Conservation (phyloP, 176 grass and related monocot genomes). For the Oryza australiensis region DNA sequence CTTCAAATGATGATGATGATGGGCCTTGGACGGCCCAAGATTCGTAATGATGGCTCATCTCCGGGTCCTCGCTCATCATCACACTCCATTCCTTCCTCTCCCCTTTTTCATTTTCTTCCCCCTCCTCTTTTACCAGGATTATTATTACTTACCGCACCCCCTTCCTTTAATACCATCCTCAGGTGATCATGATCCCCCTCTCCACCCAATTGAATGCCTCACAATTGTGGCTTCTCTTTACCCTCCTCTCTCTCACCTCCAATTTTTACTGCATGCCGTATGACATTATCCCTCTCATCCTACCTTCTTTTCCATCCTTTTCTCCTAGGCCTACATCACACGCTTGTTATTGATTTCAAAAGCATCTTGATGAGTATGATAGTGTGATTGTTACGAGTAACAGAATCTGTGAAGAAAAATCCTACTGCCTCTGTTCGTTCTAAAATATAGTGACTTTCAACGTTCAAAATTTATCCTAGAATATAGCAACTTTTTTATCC, state of each 20-base stretch:
- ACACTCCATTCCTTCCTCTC: background rate
- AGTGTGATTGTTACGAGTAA: constrained; percentile 26
- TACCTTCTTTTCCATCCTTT: background rate
- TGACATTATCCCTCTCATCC: background rate
- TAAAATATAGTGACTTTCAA: no score
- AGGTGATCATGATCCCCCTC: constrained; percentile 26
- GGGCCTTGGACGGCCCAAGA: constrained; percentile 93
- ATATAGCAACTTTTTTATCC: no score
- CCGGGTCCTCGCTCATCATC: constrained; percentile 71
- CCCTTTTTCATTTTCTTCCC: background rate
- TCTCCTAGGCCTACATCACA: constrained; percentile 6
- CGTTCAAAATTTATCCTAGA: no score
- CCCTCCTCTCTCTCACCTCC: background rate
- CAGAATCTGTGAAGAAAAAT: background rate
- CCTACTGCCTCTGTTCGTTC: no score
- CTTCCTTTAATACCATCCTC: constrained; percentile 20
- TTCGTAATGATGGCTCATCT: constrained; percentile 93
- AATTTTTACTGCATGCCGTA: constrained; percentile 8
- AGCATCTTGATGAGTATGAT: constrained; percentile 22
- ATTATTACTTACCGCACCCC: constrained; percentile 20
- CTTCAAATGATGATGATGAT: constrained; percentile 85
- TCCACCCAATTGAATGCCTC: constrained; percentile 36
- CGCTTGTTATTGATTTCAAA: constrained; percentile 16
- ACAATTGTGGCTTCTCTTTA: constrained; percentile 24
- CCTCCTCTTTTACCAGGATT: background rate